A percentile compares a stretch with the other conserved stretches of the same genome.
phyloP scores from a whole-genome alignment of 768 basidiomycete genomes.

The Neoboletus subvelutipes region DNA sequence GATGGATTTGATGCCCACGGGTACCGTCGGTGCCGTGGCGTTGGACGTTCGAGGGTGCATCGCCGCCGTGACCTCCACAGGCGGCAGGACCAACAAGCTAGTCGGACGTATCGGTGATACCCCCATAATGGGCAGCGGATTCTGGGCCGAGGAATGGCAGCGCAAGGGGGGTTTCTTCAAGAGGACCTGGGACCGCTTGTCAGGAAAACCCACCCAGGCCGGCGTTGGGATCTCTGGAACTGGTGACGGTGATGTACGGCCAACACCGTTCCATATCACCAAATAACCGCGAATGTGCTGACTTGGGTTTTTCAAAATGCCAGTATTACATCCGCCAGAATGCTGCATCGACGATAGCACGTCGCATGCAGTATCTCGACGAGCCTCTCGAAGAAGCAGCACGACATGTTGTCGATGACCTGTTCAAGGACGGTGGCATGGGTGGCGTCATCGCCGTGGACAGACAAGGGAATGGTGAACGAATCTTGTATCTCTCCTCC shows the following conservation, averaged over 20 bases:
- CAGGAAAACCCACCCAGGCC: constrained; percentile 30
- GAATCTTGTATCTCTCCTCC: constrained; percentile 8
- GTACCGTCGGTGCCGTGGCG: constrained; percentile 85
- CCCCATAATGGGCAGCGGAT: constrained; percentile 73
- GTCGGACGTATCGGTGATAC: constrained; percentile 85
- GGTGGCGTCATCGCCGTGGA: constrained; percentile 81
- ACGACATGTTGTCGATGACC: constrained; percentile 52
- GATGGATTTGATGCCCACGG: constrained; percentile 64
- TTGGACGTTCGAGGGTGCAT: constrained; percentile 75
- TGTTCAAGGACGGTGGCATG: constrained; percentile 56
- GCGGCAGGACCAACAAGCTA: constrained; percentile 81
- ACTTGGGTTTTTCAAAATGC: not conserved
- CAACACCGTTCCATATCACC: not conserved
- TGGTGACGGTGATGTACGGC: constrained; percentile 77
- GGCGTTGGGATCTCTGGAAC: constrained; percentile 82
- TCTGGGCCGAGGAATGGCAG: constrained; percentile 83
- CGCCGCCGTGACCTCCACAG: constrained; percentile 72
- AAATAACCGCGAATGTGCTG: constrained; percentile 4
- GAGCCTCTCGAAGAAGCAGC: constrained; percentile 60
- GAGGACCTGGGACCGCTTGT: constrained; percentile 41
- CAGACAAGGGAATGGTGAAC: constrained; percentile 59
- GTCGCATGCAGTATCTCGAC: constrained; percentile 57
- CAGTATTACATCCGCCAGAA: constrained; percentile 78
- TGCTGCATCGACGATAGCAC: constrained; percentile 65
- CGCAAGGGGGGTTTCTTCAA: constrained; percentile 32